Conservation (phyloP, 1,284 basidiomycete genomes). For the Sanghuangporus weigelae region DNA sequence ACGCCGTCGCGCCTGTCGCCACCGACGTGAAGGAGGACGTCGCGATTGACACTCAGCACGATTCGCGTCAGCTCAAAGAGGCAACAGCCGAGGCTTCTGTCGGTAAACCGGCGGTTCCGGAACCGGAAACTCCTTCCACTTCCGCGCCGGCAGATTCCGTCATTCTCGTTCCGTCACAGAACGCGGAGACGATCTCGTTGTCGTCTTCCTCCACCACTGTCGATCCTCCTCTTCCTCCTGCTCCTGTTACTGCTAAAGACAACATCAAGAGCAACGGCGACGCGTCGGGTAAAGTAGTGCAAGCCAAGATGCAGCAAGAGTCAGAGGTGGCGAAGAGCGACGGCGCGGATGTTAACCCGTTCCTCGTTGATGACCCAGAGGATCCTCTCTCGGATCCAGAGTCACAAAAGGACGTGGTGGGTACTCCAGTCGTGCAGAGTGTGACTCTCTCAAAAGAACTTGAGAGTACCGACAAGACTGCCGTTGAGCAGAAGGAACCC, state of each 20-base stretch:
- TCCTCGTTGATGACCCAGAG: slow-evolving; percentile 19
- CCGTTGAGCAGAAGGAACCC: not conserved
- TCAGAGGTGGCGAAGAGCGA: not conserved
- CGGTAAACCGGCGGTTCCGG: not conserved
- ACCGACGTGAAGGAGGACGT: not conserved
- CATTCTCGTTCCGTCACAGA: slow-evolving; percentile 10
- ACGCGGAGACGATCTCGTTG: slow-evolving; percentile 6
- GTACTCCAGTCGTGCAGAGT: not conserved
- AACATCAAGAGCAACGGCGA: not conserved
- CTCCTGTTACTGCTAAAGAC: not conserved
- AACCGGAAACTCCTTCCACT: not conserved
- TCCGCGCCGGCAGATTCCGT: slow-evolving; percentile 9
- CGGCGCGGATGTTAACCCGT: slow-evolving; percentile 13
- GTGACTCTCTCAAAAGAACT: not conserved
- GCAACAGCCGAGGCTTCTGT: not conserved
- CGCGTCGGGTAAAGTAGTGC: not conserved
- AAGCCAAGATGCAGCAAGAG: slow-evolving; percentile 5
- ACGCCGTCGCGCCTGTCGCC: not conserved
- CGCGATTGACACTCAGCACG: not conserved
- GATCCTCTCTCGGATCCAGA: slow-evolving; percentile 17
- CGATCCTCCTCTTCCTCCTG: slow-evolving; percentile 1
- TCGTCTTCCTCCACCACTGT: slow-evolving; percentile 17
- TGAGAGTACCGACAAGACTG: not conserved
- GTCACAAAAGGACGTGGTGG: not conserved
- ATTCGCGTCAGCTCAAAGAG: not conserved